phyloP scores from a whole-genome alignment of 1,139 yeast species.

The Kodamaea derodonti region DNA sequence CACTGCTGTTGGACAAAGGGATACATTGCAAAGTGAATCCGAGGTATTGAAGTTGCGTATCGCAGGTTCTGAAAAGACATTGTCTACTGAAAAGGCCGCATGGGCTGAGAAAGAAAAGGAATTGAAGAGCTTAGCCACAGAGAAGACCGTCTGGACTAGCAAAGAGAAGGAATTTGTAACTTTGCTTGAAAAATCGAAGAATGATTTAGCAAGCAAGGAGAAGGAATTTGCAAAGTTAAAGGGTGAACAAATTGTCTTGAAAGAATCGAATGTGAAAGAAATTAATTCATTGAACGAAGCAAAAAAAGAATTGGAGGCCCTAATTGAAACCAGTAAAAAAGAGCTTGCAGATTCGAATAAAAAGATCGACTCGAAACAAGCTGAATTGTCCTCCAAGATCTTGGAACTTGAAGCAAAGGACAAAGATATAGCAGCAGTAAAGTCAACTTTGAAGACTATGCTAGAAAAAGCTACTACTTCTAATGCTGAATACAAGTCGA shows the following conservation, averaged over 20 bases:
- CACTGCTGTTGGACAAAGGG: slow-evolving; percentile 1
- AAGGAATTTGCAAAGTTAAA: background rate
- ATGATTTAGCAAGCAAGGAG: background rate
- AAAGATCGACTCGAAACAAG: background rate
- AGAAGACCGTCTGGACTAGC: slow-evolving; percentile 1
- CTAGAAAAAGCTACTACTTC: background rate
- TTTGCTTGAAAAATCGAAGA: background rate
- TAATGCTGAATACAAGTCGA: background rate
- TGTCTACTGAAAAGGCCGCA: background rate
- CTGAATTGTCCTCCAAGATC: background rate
- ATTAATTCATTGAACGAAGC: background rate
- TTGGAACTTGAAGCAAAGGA: slow-evolving; percentile 1
- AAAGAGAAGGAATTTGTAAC: background rate
- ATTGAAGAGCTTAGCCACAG: slow-evolving; percentile 1
- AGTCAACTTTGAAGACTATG: background rate
- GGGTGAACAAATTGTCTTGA: background rate
- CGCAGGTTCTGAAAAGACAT: background rate
- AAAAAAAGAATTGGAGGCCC: background rate
- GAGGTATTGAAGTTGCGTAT: slow-evolving; percentile 5
- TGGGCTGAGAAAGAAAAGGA: slow-evolving; percentile 1
- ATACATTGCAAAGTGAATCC: slow-evolving; percentile 7
- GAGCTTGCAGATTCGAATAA: background rate
- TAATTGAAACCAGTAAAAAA: background rate
- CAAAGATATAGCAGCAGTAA: background rate
- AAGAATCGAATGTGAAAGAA: slow-evolving; percentile 4